Conservation (phyloP, 495 filamentous ascomycete genomes). For the Penicillium dipodomyicola region DNA sequence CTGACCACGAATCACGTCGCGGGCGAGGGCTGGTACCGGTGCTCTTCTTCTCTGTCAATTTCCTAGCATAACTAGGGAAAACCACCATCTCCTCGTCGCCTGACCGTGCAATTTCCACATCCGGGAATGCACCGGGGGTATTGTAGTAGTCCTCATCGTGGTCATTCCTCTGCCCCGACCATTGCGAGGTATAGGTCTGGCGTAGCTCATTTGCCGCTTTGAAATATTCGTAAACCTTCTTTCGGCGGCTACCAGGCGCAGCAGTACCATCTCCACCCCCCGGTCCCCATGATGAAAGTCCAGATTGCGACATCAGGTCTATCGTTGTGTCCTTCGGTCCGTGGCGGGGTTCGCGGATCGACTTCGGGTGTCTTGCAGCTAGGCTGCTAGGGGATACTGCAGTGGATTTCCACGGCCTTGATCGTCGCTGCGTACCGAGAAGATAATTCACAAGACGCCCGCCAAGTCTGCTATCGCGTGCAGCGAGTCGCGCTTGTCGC, state of each 20-base stretch:
- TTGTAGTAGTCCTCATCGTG: conserved; percentile 54
- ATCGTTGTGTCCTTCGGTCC: conserved; percentile 29
- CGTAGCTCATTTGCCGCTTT: conserved; percentile 88
- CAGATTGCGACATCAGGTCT: conserved; percentile 42
- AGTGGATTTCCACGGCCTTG: conserved; percentile 27
- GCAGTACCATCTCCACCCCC: conserved; percentile 49
- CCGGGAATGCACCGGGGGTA: conserved; percentile 76
- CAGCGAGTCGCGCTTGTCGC: conserved; percentile 53
- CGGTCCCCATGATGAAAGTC: conserved; percentile 32
- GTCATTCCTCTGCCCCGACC: conserved; percentile 51
- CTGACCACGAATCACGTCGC: conserved; percentile 32
- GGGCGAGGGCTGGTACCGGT: conserved; percentile 13
- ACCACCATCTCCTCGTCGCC: conserved; percentile 90
- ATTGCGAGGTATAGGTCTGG: conserved; percentile 70
- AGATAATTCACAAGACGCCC: conserved; percentile 51
- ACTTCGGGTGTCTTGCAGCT: conserved; percentile 13
- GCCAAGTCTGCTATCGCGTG: conserved; percentile 29
- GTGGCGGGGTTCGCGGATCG: conserved; percentile 18
- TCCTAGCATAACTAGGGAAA: conserved; percentile 86
- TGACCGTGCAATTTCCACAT: conserved; percentile 71
- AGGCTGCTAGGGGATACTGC: not conserved
- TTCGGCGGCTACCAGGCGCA: conserved; percentile 68
- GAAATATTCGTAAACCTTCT: conserved; percentile 79
- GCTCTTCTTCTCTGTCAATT: conserved; percentile 45
- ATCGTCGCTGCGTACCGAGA: conserved; percentile 45